Evolutionary conservation across 106 monocot species (phyloP).

Genomic region (Dioscorea dumetorum): DNA sequence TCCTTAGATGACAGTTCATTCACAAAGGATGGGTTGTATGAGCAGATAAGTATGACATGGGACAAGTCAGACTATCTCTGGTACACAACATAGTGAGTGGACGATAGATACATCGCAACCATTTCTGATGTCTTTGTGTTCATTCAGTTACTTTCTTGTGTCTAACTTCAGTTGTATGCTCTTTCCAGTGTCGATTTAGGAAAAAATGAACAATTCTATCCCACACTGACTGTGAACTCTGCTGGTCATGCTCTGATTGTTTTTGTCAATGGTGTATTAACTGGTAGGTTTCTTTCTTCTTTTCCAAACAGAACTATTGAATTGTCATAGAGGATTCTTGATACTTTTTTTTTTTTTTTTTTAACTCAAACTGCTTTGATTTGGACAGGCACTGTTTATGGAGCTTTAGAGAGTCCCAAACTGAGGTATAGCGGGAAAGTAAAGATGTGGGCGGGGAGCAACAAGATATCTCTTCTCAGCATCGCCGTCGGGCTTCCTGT

Average conservation of each 20-base stretch:
- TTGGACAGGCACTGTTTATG: conserved; percentile 28
- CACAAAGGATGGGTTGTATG: conserved; percentile 20
- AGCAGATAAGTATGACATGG: conserved; percentile 32
- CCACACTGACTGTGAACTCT: conserved; percentile 27
- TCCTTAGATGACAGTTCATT: conserved; percentile 15
- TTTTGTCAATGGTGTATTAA: conserved; percentile 30
- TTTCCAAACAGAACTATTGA: no score
- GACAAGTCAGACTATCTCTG: conserved; percentile 39
- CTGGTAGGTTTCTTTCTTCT: conserved; percentile 8
- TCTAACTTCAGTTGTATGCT: not conserved
- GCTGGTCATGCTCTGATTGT: conserved; percentile 42
- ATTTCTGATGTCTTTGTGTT: not conserved
- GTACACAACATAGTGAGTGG: conserved; percentile 46
- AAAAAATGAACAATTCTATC: conserved; percentile 31
- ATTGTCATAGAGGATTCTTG: no score
- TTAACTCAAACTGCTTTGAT: not conserved
- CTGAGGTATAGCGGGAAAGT: conserved; percentile 20
- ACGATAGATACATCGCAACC: not conserved
- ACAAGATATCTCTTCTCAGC: conserved; percentile 41
- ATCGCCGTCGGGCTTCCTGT: conserved; percentile 43
- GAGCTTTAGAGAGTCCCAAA: conserved; percentile 21
- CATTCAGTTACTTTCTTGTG: not conserved
- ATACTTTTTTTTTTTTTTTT: no score
- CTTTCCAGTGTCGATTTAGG: conserved; percentile 32
- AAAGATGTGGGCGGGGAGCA: conserved; percentile 47